Percentiles rank a stretch among this genome's conserved stretches.
Conservation (phyloP, 2,329 filamentous ascomycete species). For the Periconia sp. region DNA sequence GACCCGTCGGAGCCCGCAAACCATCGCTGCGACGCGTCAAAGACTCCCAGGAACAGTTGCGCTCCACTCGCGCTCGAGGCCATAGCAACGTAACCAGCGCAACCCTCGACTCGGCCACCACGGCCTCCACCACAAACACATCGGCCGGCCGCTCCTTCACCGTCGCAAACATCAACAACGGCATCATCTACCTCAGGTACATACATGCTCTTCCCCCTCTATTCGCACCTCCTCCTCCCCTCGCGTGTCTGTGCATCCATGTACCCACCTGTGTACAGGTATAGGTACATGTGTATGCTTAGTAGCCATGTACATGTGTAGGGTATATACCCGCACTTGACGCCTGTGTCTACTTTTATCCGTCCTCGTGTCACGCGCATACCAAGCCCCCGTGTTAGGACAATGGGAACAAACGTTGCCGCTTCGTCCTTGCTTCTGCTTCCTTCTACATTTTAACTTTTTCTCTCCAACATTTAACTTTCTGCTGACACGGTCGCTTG, state of each 20-base stretch:
- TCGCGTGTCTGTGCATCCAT: too few relatives aligned
- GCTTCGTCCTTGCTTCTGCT: not conserved
- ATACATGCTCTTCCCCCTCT: not conserved
- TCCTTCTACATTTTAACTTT: not conserved
- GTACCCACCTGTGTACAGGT: too few relatives aligned
- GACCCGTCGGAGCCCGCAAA: constrained; percentile 22
- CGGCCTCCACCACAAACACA: constrained; percentile 17
- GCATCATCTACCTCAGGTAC: constrained; percentile 52
- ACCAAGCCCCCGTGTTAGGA: too few relatives aligned
- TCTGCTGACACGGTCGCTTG: not conserved
- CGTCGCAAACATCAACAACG: constrained; percentile 52
- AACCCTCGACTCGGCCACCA: constrained; percentile 16
- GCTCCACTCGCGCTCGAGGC: constrained; percentile 30
- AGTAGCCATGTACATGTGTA: too few relatives aligned
- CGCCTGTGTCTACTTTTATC: not conserved
- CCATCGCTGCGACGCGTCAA: constrained; percentile 37
- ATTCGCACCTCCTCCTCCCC: too few relatives aligned
- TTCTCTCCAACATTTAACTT: not conserved
- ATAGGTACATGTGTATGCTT: too few relatives aligned
- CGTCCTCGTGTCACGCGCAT: not conserved
- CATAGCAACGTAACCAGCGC: constrained; percentile 37
- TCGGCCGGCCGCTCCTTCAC: constrained; percentile 44
- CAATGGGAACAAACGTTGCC: not conserved
- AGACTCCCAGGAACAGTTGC: constrained; percentile 41
- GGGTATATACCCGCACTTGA: too few relatives aligned